phyloP scores from a whole-genome alignment of 1,139 yeast genomes.

The Suhomyces bribrorum region DNA sequence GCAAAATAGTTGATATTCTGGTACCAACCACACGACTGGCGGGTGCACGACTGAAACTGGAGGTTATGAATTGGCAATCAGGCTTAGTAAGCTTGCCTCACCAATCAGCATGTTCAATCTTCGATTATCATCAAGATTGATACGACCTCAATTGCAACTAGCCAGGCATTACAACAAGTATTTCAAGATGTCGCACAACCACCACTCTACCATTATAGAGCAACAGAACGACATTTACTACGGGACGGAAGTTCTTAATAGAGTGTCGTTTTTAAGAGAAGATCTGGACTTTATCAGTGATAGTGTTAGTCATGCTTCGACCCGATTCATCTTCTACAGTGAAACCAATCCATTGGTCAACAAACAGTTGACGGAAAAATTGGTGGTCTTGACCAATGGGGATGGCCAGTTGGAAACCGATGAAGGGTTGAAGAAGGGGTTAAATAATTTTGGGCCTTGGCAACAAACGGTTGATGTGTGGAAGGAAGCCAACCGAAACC shows the following conservation, averaged over 20 bases:
- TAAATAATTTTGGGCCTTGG: constrained; percentile 27
- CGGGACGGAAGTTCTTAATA: constrained; percentile 63
- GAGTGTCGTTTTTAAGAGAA: constrained; percentile 77
- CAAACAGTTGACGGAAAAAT: constrained; percentile 29
- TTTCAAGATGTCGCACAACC: constrained; percentile 14
- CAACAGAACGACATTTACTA: constrained; percentile 39
- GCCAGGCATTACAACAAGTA: constrained; percentile 5
- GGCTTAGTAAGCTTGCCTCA: background rate
- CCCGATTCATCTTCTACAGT: constrained; percentile 58
- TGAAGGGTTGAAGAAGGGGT: constrained; percentile 17
- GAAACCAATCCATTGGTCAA: constrained; percentile 40
- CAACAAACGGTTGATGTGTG: constrained; percentile 23
- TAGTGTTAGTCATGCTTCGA: constrained; percentile 52
- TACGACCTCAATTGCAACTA: background rate
- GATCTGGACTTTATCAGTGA: constrained; percentile 58
- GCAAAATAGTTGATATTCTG: no score
- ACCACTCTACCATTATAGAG: constrained; percentile 16
- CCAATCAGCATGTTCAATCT: constrained; percentile 2
- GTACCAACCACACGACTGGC: no score
- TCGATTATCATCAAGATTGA: background rate
- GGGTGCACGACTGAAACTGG: background rate
- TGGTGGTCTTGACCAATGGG: constrained; percentile 41
- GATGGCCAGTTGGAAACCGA: constrained; percentile 22
- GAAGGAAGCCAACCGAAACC: constrained; percentile 37
- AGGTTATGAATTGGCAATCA: background rate